A percentile compares a stretch with the other conserved stretches of the same genome.
These are phyloP conservation scores for Coemansia furcata DNA, from an alignment of 192 early-diverging fungal genomes.

Conservation along the genomic window DNA sequence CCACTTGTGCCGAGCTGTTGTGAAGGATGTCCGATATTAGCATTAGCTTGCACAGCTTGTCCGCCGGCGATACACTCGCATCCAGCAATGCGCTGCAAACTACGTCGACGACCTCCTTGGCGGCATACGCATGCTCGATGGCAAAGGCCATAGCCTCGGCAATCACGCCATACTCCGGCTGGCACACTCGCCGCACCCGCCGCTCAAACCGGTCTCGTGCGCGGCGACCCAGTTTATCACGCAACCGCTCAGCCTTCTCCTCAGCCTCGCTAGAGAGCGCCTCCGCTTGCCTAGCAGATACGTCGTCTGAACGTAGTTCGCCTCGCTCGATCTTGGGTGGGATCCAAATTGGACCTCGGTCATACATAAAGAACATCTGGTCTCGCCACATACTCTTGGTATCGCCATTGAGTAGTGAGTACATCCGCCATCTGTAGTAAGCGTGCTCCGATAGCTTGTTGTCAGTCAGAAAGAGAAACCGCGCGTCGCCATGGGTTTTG, in stretches of 20 bases:
- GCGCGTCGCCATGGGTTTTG: constrained; percentile 61
- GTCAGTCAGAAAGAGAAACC: constrained; percentile 73
- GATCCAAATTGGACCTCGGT: constrained; percentile 77
- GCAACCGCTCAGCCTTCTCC: constrained; percentile 19
- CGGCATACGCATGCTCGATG: constrained; percentile 79
- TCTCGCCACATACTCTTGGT: constrained; percentile 66
- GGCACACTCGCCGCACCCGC: constrained; percentile 23
- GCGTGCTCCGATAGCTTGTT: constrained; percentile 72
- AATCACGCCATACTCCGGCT: constrained; percentile 54
- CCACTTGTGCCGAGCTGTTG: constrained; percentile 73
- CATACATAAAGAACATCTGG: constrained; percentile 85
- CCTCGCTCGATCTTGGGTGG: constrained; percentile 66
- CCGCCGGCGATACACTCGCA: constrained; percentile 55
- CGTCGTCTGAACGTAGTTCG: neutral
- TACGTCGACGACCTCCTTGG: constrained; percentile 72
- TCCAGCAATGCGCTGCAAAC: constrained; percentile 61
- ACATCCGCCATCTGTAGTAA: constrained; percentile 93
- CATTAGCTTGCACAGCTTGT: constrained; percentile 73
- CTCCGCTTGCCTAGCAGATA: neutral
- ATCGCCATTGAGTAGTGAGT: constrained; percentile 85
- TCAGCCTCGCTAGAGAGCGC: constrained; percentile 51
- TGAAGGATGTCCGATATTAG: constrained; percentile 90
- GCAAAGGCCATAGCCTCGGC: constrained; percentile 80
- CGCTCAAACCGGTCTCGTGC: constrained; percentile 27
- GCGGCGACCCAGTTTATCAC: constrained; percentile 19